Percentiles rank a stretch among this genome's conserved stretches.
Evolutionary conservation across 495 filamentous ascomycete species (phyloP).

Genomic region (Tuber brumale): DNA sequence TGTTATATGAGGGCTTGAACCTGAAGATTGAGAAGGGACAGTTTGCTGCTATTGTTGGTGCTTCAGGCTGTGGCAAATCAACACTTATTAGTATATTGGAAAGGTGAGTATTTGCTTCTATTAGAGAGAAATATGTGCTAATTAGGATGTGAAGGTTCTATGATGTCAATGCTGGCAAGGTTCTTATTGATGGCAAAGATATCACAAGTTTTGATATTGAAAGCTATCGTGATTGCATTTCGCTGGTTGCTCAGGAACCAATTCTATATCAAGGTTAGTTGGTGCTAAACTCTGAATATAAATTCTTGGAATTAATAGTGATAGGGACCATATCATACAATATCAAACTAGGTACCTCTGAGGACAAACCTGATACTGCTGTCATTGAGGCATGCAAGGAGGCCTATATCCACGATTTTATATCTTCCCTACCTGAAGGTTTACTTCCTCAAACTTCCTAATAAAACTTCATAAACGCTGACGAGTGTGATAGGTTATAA

Average conservation of each 20-base stretch:
- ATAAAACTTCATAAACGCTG: slow-evolving; percentile 5
- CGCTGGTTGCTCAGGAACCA: slow-evolving; percentile 56
- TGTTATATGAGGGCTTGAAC: slow-evolving; percentile 51
- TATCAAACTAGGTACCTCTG: slow-evolving; percentile 51
- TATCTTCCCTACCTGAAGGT: slow-evolving; percentile 56
- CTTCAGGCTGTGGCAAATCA: slow-evolving; percentile 67
- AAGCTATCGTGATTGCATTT: slow-evolving; percentile 52
- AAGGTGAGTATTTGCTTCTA: slow-evolving; percentile 26
- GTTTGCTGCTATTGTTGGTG: slow-evolving; percentile 63
- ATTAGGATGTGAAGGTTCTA: slow-evolving; percentile 49
- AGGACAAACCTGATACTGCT: slow-evolving; percentile 45
- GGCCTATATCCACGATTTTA: slow-evolving; percentile 59
- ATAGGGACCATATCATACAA: slow-evolving; percentile 52
- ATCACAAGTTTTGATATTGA: slow-evolving; percentile 47
- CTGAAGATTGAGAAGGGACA: slow-evolving; percentile 59
- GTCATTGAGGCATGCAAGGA: slow-evolving; percentile 52
- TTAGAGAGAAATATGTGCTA: slow-evolving; percentile 11
- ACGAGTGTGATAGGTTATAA: slow-evolving; percentile 56
- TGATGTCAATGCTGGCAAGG: slow-evolving; percentile 47
- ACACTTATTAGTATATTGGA: slow-evolving; percentile 61
- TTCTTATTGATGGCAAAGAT: slow-evolving; percentile 49
- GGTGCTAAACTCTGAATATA: not conserved
- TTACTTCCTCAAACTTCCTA: slow-evolving; percentile 46
- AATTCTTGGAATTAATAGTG: not conserved
- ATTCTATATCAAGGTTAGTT: slow-evolving; percentile 53